Evolutionary conservation across 176 grass and related monocot species (phyloP), one percentile per base, ranked within the genome.

Genomic region (Triticum monococcum): DNA sequence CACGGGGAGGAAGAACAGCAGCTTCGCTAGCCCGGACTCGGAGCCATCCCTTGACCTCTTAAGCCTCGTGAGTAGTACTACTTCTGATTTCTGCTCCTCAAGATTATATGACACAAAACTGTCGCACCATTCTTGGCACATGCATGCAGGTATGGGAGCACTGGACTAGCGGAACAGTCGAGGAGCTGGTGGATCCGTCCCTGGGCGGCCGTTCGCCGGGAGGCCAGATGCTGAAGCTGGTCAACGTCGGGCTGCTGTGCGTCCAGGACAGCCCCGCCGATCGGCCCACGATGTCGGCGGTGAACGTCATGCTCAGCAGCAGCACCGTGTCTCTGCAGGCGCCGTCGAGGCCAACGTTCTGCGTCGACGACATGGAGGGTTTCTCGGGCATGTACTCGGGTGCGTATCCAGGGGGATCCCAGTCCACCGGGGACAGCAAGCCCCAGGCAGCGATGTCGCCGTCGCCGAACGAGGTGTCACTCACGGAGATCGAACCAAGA

Each of bases 231-330:
- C 17, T 82, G 52, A 83, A 82, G 79, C 75, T 72, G 13, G 50
- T 95, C 12, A 86, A 92, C 82, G 64, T 93, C 37, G 92, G 79
- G 18, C 33, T 97, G 40, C 79, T 93, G 5, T 97, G 95, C 31
- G 87, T 93, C 25, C 95, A 97, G 77, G 92, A 97, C 45, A 77
- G 36, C 69, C 86, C 79, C 7, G 28, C 45, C 16, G 77, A 95
- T 3, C 43, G 93, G 76, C 91, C 93, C n/a, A 67, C 12, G 40
- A 89, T 93, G 88, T 91, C 86, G 37, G 52, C 84, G 6, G 88
- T 91, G 35, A 86, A 65, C 12, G 87, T 89, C 38, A 93, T 95
- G 93, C 86, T 95, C 5, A 77, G 87, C 79, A 81, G 86, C 57
- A 63, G 82, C 52, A 91, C 86, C 1, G 40, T 86, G 5, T 90